A percentile compares a stretch with the other conserved stretches of the same genome.
Conservation (phyloP, 169 alveolate species). For the Plasmodium vinckei region DNA sequence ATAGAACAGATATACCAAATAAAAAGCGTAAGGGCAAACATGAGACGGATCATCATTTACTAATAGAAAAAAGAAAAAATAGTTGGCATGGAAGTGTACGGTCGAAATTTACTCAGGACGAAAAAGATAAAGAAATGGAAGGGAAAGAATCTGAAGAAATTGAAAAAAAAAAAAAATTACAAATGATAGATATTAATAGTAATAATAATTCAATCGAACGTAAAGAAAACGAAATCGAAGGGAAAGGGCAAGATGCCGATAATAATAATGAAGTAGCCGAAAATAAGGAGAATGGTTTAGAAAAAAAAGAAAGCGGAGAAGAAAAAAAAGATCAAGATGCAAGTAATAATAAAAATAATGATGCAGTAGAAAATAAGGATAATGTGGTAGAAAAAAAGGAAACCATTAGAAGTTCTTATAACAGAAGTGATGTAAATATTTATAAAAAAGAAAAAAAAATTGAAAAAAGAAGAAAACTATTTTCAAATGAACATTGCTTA, state of each 20-base stretch:
- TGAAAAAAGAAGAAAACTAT: conserved; percentile 18
- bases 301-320: not conserved
- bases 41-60: too few relatives aligned
- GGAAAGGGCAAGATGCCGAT: not conserved
- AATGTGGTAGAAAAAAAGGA: not conserved
- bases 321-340: not conserved
- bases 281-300: not conserved
- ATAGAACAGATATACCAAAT: not conserved
- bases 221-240: not conserved
- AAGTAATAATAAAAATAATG: not conserved
- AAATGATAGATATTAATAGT: not conserved
- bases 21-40: conserved; percentile 17
- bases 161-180: not conserved
- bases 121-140: not conserved
- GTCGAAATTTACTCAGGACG: not conserved
- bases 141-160: not conserved
- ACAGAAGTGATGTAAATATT: conserved; percentile 44
- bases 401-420: conserved; percentile 8
- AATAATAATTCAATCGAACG: not conserved
- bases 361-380: conserved; percentile 3
- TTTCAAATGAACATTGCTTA: conserved; percentile 35
- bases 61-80: conserved; percentile 9
- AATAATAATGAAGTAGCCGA: not conserved
- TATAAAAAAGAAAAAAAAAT: conserved; percentile 56
- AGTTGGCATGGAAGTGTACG: not conserved